Evolutionary conservation across 2,329 filamentous ascomycete species (phyloP), one percentile per base, ranked within the genome.

Genomic region (Rutstroemia sp.): DNA sequence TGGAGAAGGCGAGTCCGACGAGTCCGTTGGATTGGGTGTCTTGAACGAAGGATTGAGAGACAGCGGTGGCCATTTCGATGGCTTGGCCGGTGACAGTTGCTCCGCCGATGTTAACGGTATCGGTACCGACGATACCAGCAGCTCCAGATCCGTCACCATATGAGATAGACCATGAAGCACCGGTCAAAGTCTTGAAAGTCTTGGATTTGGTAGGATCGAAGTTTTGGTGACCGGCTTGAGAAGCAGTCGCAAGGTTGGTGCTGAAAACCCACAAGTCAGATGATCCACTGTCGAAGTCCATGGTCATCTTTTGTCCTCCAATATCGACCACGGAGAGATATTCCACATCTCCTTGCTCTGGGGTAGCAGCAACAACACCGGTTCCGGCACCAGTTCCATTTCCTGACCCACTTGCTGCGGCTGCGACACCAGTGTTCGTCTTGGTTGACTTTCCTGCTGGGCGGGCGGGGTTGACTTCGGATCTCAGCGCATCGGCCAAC

Each of bases 281-380:
- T 21, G 68, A 70, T 57, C 68, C 68, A 49, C 55, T 63, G 57
- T 70, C 68, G 54, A 70, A 70, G 54, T 69, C 64, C 64, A 70
- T 65, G 39, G 57, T 62, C 46, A 69, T 64, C n/a, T 58, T 64
- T 52, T 70, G 68, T 23, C 67, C 68, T 48, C 67, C 68, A 46
- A 70, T 67, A 19, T 39, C 57, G 42, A 70, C 58, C 23, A 64
- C 57, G 8, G 63, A 59, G 21, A 68, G 62, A 39, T 64, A 67
- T 54, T 68, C 65, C 45, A 63, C 59, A 59, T 66, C 66, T 55
- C 60, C 64, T 12, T 78, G 72, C 60, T 84, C 81, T 12, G 85
- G 82, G 27, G 80, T 84, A 52, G 85, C 83, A 30, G 80, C 73
- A 52, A 89, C 88, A 42, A 78, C 71, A 48, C 86, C 86, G 36